Evolutionary conservation across 768 basidiomycete genomes (phyloP).

Genomic region (Floccularia luteovirens): DNA sequence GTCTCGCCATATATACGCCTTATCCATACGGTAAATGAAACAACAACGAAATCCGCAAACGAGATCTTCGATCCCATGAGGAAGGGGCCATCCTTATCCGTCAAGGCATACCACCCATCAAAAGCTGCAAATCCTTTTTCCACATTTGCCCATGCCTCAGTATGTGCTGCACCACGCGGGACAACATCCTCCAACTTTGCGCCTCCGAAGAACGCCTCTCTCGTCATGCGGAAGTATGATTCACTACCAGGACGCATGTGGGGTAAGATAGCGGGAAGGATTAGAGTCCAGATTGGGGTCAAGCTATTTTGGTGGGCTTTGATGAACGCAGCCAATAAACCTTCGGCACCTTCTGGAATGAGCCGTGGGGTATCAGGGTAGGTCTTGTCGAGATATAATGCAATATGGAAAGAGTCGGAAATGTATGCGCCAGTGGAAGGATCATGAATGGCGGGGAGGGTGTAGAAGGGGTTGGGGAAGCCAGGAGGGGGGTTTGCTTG

Average conservation of each 20-base stretch:
- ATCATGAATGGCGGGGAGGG: constrained; percentile 41
- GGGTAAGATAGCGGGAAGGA: constrained; percentile 5
- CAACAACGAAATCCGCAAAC: constrained; percentile 29
- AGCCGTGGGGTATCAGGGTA: constrained; percentile 32
- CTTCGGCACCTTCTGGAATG: constrained; percentile 15
- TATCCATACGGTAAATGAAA: constrained; percentile 15
- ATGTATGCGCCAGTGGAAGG: constrained; percentile 26
- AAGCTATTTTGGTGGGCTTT: constrained; percentile 1
- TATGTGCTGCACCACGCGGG: constrained; percentile 12
- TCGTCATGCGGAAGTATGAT: constrained; percentile 8
- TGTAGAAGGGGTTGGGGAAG: constrained; percentile 23
- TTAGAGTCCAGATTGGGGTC: constrained; percentile 3
- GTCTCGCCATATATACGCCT: constrained; percentile 21
- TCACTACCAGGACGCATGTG: no score
- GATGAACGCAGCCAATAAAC: constrained; percentile 9
- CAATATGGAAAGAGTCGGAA: constrained; percentile 34
- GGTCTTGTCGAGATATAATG: constrained; percentile 36
- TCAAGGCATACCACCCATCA: constrained; percentile 15
- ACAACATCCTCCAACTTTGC: constrained; percentile 14
- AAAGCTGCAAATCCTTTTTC: constrained; percentile 11
- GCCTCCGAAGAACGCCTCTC: constrained; percentile 12
- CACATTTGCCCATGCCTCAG: constrained; percentile 13
- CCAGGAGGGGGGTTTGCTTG: constrained; percentile 21
- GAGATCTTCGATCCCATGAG: constrained; percentile 23
- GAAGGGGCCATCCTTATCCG: constrained; percentile 9